A percentile compares a stretch with the other conserved stretches of the same genome.
phyloP scores from a whole-genome alignment of 306 rosid genomes.

The Clitoria ternatea region DNA sequence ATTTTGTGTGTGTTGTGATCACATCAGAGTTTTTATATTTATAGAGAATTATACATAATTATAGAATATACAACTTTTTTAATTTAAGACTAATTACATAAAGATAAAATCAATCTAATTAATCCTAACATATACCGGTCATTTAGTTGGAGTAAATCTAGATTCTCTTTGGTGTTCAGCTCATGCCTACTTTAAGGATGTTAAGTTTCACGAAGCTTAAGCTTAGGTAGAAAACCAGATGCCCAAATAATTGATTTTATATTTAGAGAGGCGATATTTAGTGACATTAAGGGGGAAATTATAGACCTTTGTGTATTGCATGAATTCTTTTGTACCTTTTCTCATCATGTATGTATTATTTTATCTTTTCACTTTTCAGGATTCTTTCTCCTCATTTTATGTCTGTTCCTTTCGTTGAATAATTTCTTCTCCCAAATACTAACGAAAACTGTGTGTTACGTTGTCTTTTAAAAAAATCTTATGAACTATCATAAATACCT shows the following conservation, averaged over 20 bases:
- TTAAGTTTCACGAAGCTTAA: not conserved
- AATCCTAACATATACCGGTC: conserved; percentile 13
- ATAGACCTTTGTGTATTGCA: not conserved
- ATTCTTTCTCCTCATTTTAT: not conserved
- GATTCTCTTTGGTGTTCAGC: conserved; percentile 4
- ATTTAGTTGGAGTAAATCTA: not conserved
- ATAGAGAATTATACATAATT: no score
- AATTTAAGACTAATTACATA: no score
- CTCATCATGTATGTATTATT: not conserved
- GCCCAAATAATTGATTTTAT: not conserved
- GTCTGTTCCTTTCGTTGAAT: not conserved
- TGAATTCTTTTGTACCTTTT: not conserved
- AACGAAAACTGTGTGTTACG: not conserved
- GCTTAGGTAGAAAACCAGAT: not conserved
- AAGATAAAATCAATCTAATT: no score
- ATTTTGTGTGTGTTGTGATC: no score
- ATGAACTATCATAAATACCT: not conserved
- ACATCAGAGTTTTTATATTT: no score
- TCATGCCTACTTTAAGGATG: not conserved
- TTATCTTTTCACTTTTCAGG: not conserved
- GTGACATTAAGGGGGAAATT: not conserved
- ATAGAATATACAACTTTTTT: no score
- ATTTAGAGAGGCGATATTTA: not conserved
- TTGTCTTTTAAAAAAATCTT: not conserved
- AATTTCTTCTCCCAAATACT: not conserved